These are phyloP conservation scores for Ogataea hybrid DNA, from an alignment of 1,139 yeast species.

Conservation along the genomic window DNA sequence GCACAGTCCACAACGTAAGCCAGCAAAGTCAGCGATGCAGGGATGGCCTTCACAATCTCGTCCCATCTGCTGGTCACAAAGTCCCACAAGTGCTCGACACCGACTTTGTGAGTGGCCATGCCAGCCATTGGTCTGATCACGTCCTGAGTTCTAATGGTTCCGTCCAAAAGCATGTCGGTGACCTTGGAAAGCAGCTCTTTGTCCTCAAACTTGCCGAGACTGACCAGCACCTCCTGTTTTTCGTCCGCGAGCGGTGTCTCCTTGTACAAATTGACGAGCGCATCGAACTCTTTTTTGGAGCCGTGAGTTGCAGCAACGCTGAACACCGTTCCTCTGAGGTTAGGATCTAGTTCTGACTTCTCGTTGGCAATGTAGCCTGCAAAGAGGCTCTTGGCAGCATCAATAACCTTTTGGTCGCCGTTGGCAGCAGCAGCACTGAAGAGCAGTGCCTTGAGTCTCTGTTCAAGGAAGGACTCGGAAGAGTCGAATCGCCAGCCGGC, in stretches of 20 bases:
- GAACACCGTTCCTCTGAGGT: conserved; percentile 72
- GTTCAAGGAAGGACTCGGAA: conserved; percentile 65
- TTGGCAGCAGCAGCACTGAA: conserved; percentile 68
- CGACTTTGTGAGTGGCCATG: conserved; percentile 57
- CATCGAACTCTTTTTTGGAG: conserved; percentile 59
- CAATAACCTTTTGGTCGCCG: conserved; percentile 53
- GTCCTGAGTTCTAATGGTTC: conserved; percentile 78
- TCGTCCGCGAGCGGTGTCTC: conserved; percentile 71
- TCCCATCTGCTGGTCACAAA: conserved; percentile 84
- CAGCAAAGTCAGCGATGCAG: conserved; percentile 80
- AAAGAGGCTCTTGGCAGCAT: conserved; percentile 56
- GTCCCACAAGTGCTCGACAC: conserved; percentile 67
- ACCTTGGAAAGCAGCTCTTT: conserved; percentile 58
- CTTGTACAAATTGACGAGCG: conserved; percentile 60
- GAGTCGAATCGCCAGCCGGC: conserved; percentile 70
- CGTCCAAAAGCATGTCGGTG: conserved; percentile 58
- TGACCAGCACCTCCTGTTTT: conserved; percentile 69
- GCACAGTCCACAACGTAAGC: conserved; percentile 66
- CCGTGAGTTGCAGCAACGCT: conserved; percentile 62
- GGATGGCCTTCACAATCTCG: conserved; percentile 57
- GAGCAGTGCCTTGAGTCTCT: conserved; percentile 72
- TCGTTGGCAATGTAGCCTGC: conserved; percentile 63
- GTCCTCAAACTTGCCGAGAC: conserved; percentile 71
- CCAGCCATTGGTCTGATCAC: conserved; percentile 76
- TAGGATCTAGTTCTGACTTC: conserved; percentile 72